These are phyloP conservation scores for Bruguiera gymnorhiza DNA, from an alignment of 345 rosid genomes.

Conservation along the genomic window DNA sequence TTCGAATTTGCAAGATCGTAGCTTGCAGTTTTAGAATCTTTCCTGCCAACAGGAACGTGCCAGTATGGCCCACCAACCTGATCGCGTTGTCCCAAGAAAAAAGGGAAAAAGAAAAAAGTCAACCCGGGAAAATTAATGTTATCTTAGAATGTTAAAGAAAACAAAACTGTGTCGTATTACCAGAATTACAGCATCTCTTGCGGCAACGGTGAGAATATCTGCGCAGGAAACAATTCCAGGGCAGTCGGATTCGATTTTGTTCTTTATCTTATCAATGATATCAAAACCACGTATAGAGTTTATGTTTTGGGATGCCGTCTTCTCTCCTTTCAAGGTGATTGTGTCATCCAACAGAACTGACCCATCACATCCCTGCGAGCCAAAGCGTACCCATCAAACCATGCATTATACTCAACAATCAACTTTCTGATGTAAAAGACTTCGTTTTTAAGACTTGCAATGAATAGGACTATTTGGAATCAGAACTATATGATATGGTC, in stretches of 20 bases:
- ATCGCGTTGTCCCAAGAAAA: not conserved
- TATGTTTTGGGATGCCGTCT: constrained; percentile 52
- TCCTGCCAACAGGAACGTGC: constrained; percentile 81
- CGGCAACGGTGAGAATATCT: constrained; percentile 80
- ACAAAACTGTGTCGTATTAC: constrained; percentile 24
- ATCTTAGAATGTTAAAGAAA: not conserved
- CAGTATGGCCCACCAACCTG: constrained; percentile 86
- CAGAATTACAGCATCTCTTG: constrained; percentile 80
- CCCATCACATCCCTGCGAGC: constrained; percentile 77
- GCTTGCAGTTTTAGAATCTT: constrained; percentile 68
- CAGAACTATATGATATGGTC: no score
- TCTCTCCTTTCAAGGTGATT: constrained; percentile 58
- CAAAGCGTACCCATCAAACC: not conserved
- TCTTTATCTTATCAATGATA: constrained; percentile 73
- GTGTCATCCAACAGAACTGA: constrained; percentile 86
- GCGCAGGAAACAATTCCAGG: constrained; percentile 90
- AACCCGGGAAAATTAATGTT: no score
- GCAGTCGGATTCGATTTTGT: constrained; percentile 81
- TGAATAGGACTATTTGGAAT: no score
- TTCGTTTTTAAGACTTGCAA: no score
- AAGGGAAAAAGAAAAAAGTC: not conserved
- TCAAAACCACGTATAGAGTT: constrained; percentile 60
- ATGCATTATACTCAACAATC: not conserved
- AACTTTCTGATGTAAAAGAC: not conserved
- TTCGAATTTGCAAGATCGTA: constrained; percentile 35